These are phyloP conservation scores for Mycena maculata DNA, from an alignment of 768 basidiomycete genomes.

Conservation along the genomic window DNA sequence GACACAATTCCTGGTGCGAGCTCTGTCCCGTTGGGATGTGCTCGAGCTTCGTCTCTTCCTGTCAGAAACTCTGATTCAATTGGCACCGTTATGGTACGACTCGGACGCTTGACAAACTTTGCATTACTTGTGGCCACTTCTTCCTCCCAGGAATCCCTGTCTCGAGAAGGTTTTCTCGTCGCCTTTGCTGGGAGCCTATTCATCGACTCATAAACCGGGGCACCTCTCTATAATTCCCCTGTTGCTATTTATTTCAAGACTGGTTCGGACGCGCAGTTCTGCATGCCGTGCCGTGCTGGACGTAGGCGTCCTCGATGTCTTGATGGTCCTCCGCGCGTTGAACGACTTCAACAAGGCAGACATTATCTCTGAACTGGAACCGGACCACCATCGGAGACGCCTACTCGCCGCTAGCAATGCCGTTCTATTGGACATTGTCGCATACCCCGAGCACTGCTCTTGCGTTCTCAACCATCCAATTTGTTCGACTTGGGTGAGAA, in stretches of 20 bases:
- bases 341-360: slow-evolving; percentile 9
- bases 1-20: slow-evolving; percentile 30
- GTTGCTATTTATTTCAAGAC: slow-evolving; percentile 26
- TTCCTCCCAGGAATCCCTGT: slow-evolving; percentile 5
- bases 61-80: slow-evolving; percentile 24
- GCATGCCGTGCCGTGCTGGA: slow-evolving; percentile 29
- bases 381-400: neutral
- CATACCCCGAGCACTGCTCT: slow-evolving; percentile 28
- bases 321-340: slow-evolving; percentile 17
- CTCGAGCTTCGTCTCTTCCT: slow-evolving; percentile 33
- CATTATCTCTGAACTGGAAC: slow-evolving; percentile 5
- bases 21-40: slow-evolving; percentile 26
- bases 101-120: no score
- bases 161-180: slow-evolving; percentile 21
- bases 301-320: slow-evolving; percentile 28
- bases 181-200: slow-evolving; percentile 15
- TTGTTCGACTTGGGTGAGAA: slow-evolving; percentile 15
- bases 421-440: slow-evolving; percentile 25
- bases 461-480: slow-evolving; percentile 26
- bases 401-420: slow-evolving; percentile 26
- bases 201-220: neutral
- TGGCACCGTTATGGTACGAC: slow-evolving; percentile 28
- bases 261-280: slow-evolving; percentile 23
- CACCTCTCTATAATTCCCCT: slow-evolving; percentile 18
- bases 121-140: neutral